Percentiles rank a stretch among this genome's conserved stretches.
Evolutionary conservation across 352 stramenopile genomes (phyloP).

Genomic region (Globisporangium canariense): DNA sequence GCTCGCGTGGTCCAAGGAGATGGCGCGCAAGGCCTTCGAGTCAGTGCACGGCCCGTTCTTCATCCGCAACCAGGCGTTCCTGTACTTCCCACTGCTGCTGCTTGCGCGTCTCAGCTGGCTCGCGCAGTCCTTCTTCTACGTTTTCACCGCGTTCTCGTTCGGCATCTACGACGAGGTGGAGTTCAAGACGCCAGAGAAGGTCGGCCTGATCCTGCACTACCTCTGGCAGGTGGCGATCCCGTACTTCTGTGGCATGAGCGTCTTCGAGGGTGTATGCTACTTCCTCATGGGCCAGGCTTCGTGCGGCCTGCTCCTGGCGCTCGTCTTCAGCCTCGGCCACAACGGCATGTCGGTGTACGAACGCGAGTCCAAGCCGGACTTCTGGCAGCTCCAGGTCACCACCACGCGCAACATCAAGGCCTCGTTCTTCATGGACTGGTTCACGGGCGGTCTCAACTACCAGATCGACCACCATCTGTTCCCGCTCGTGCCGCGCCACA

Average conservation of each 20-base stretch:
- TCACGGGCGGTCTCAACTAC: constrained; percentile 98
- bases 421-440: constrained; percentile 96
- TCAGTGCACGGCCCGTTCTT: constrained; percentile 86
- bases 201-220: constrained; percentile 88
- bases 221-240: constrained; percentile 89
- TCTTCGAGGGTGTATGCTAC: constrained; percentile 69
- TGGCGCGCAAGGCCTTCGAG: constrained; percentile 87
- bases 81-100: constrained; percentile 98
- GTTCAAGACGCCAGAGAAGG: constrained; percentile 79
- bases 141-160: constrained; percentile 87
- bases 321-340: constrained; percentile 97
- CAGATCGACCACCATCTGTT: constrained; percentile 99
- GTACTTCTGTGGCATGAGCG: constrained; percentile 55
- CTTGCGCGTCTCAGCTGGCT: constrained; percentile 96
- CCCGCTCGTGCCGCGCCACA: constrained; percentile 96
- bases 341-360: constrained; percentile 99
- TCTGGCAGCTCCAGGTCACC: constrained; percentile 98
- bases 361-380: constrained; percentile 93
- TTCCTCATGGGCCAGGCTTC: constrained; percentile 85
- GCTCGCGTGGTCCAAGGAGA: constrained; percentile 96
- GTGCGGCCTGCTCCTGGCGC: constrained; percentile 94
- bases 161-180: constrained; percentile 82
- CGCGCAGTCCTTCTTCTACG: constrained; percentile 95
- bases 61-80: constrained; percentile 91
- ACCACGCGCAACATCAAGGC: constrained; percentile 96